phyloP scores from a whole-genome alignment of 2,329 filamentous ascomycete genomes.

The Phyllosticta citribraziliensis region DNA sequence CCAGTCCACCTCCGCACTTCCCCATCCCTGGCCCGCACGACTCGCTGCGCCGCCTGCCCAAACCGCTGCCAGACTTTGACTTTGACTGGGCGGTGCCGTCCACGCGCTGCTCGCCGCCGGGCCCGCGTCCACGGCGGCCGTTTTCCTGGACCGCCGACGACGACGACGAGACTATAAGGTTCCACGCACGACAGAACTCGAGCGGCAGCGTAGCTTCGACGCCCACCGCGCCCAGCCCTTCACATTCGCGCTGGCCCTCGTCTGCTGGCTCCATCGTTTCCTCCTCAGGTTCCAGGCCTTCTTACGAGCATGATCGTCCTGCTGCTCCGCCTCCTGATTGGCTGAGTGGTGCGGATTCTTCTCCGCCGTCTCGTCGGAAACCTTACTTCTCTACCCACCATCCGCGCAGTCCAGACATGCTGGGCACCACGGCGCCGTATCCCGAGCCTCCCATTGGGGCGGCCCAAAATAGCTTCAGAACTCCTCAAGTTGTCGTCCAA shows the following conservation, averaged over 20 bases:
- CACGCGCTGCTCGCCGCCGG: neutral
- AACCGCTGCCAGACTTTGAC: conserved; percentile 2
- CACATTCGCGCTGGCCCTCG: neutral
- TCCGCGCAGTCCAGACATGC: neutral
- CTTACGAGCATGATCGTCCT: neutral
- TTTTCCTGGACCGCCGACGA: neutral
- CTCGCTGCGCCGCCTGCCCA: conserved; percentile 3
- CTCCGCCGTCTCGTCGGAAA: neutral
- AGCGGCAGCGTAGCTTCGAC: neutral
- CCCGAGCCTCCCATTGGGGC: neutral
- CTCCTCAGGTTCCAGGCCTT: neutral
- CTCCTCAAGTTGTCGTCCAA: neutral
- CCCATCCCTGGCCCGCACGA: conserved; percentile 1
- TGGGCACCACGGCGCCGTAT: neutral
- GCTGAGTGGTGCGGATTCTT: neutral
- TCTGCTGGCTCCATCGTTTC: neutral
- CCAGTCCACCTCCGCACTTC: conserved; percentile 7
- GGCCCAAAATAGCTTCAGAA: neutral
- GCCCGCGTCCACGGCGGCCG: no score
- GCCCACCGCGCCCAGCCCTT: neutral
- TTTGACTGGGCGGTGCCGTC: neutral
- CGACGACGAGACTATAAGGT: neutral
- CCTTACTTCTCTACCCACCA: neutral
- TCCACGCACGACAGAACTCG: neutral
- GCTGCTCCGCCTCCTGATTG: neutral